phyloP scores from a whole-genome alignment of 2,329 filamentous ascomycete genomes.

The Fusarium napiforme region DNA sequence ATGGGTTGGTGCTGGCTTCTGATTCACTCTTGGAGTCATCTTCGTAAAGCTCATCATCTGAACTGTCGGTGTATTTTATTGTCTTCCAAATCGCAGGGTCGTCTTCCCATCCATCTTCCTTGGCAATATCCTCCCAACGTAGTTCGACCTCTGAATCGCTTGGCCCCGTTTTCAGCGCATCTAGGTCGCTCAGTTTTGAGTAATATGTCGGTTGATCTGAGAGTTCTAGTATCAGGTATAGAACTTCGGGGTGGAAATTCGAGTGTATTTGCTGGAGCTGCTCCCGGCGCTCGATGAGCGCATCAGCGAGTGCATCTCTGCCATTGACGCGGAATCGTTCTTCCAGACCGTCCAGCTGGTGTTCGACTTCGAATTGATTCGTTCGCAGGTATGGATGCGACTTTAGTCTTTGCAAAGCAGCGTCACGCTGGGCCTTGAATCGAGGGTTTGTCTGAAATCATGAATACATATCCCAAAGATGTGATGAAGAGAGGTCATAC shows the following conservation, averaged over 20 bases:
- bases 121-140: constrained; percentile 83
- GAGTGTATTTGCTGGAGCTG: constrained; percentile 64
- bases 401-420: constrained; percentile 62
- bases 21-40: constrained; percentile 53
- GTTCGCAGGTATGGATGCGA: constrained; percentile 70
- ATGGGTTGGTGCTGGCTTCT: constrained; percentile 47
- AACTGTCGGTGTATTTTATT: constrained; percentile 75
- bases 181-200: constrained; percentile 72
- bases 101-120: constrained; percentile 77
- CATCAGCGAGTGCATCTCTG: constrained; percentile 81
- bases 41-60: constrained; percentile 60
- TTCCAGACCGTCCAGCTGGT: constrained; percentile 75
- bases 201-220: constrained; percentile 83
- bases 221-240: constrained; percentile 82
- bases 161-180: constrained; percentile 58
- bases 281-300: constrained; percentile 68
- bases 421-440: constrained; percentile 60
- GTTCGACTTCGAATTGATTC: constrained; percentile 79
- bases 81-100: constrained; percentile 77
- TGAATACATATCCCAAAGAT: constrained; percentile 9
- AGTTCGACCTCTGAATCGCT: constrained; percentile 60
- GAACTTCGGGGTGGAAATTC: constrained; percentile 81
- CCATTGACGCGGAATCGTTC: constrained; percentile 88
- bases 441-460: constrained; percentile 44
- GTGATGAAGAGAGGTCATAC: constrained; percentile 50